phyloP scores from a whole-genome alignment of 345 rosid species.

The Dipteronia dyeriana region DNA sequence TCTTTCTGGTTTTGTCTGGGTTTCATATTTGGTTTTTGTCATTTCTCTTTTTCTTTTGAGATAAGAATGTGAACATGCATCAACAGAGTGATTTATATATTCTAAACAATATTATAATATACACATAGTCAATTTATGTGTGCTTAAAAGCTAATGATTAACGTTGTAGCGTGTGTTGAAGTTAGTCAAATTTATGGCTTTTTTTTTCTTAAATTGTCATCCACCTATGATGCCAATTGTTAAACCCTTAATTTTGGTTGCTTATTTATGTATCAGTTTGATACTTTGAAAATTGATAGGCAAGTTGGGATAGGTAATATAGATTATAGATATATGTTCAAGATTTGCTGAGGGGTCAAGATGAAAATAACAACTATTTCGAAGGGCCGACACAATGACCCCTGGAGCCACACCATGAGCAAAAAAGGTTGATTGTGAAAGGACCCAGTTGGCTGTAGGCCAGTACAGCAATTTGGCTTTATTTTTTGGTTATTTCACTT shows the following conservation, averaged over 20 bases:
- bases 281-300: not conserved
- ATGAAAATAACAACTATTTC: not conserved
- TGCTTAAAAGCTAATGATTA: not conserved
- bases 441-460: slow-evolving; percentile 7
- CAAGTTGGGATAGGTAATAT: slow-evolving; percentile 1
- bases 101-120: not conserved
- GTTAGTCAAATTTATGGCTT: not conserved
- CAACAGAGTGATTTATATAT: not conserved
- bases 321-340: not conserved
- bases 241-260: not conserved
- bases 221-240: not conserved
- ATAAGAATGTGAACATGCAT: not conserved
- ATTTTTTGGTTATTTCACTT: not conserved
- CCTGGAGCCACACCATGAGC: not conserved
- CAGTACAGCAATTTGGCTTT: not conserved
- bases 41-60: not conserved
- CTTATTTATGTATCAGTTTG: not conserved
- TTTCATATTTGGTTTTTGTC: slow-evolving; percentile 4
- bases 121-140: slow-evolving; percentile 1
- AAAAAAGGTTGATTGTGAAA: not conserved
- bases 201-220: not conserved
- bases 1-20: not conserved
- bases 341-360: not conserved
- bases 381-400: slow-evolving; percentile 5
- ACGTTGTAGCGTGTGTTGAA: not conserved